phyloP scores from a whole-genome alignment of 495 filamentous ascomycete genomes.

The Cercophora sp. region DNA sequence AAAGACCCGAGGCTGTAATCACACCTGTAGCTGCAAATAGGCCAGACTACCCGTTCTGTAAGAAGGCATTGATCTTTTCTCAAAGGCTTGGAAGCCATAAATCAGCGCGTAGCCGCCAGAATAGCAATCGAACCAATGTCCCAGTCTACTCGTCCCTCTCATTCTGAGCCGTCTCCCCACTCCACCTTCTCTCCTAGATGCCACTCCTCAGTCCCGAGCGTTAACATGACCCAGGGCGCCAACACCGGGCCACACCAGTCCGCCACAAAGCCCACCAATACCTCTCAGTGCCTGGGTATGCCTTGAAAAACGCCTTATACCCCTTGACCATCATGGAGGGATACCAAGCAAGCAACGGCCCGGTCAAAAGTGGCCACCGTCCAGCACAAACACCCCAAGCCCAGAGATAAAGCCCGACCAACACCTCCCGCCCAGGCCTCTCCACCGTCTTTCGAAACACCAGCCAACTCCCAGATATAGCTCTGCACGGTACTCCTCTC shows the following conservation, averaged over 20 bases:
- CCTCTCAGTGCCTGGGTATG: neutral
- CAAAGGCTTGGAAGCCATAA: no score
- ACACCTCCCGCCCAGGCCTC: neutral
- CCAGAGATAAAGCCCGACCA: neutral
- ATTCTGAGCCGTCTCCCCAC: neutral
- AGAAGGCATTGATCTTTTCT: no score
- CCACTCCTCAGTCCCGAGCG: conserved; percentile 6
- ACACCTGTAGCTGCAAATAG: no score
- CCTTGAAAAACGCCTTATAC: neutral
- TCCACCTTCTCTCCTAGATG: neutral
- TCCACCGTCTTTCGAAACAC: neutral
- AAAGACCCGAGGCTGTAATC: no score
- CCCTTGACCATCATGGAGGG: neutral
- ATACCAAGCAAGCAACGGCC: neutral
- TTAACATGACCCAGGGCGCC: conserved; percentile 6
- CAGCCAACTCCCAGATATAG: neutral
- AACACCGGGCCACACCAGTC: neutral
- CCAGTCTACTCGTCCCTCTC: no score
- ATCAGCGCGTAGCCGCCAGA: no score
- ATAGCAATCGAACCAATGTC: no score
- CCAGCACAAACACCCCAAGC: neutral
- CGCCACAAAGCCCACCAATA: conserved; percentile 4
- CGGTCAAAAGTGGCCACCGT: neutral
- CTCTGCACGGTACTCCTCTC: conserved; percentile 7
- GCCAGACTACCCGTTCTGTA: no score